Evolutionary conservation across 345 rosid genomes (phyloP).

Genomic region (Zanthoxylum bungeanum): DNA sequence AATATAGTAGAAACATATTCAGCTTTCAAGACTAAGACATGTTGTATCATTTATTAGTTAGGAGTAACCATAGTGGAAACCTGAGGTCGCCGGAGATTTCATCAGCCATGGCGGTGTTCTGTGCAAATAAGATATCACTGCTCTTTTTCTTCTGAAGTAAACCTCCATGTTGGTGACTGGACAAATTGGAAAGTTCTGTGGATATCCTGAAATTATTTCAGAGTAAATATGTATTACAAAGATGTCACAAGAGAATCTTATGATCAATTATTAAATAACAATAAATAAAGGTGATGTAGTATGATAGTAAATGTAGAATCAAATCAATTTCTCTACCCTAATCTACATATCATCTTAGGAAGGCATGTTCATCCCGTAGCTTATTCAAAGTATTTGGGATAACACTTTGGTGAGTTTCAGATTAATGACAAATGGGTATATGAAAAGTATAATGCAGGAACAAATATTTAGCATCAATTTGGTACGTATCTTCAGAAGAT

Average conservation of each 20-base stretch:
- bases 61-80: slow-evolving; percentile 19
- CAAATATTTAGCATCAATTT: not conserved
- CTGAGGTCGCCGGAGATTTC: slow-evolving; percentile 40
- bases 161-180: slow-evolving; percentile 38
- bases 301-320: not conserved
- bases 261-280: not conserved
- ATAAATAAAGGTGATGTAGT: not conserved
- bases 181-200: slow-evolving; percentile 39
- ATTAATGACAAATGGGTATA: not conserved
- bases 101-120: slow-evolving; percentile 23
- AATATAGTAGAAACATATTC: not conserved
- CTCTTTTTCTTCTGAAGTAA: slow-evolving; percentile 40
- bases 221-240: not conserved
- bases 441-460: not conserved
- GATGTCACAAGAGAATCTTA: not conserved
- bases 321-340: not conserved
- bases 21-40: not conserved
- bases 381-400: not conserved
- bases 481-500: not conserved
- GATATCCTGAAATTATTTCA: slow-evolving; percentile 44
- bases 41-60: not conserved
- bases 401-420: not conserved
- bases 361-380: not conserved
- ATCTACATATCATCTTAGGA: not conserved
- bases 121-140: slow-evolving; percentile 34